Percentiles rank a stretch among this genome's conserved stretches.
phyloP scores from a whole-genome alignment of 129 eudicot genomes.

The Rutidosis leptorrhynchoides region DNA sequence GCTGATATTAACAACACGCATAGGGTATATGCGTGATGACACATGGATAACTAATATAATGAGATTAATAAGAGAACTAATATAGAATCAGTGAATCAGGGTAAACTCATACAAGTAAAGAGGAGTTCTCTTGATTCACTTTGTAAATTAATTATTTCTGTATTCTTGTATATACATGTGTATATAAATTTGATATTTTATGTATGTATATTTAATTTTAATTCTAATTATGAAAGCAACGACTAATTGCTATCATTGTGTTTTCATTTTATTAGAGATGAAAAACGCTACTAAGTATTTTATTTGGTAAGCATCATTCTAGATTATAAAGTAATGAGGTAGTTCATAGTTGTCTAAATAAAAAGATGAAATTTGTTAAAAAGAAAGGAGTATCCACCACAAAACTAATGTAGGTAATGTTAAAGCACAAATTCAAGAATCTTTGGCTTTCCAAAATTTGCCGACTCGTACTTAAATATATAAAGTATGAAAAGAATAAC shows the following conservation, averaged over 20 bases:
- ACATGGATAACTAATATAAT: too few species aligned
- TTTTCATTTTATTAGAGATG: not conserved
- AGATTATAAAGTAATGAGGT: not conserved
- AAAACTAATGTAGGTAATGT: constrained; percentile 23
- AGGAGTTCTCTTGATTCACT: too few species aligned
- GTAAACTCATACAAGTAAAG: too few species aligned
- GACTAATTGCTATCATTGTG: not conserved
- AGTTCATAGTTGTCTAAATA: not conserved
- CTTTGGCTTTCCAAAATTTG: constrained; percentile 10
- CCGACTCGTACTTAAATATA: constrained; percentile 14
- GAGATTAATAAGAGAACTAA: too few species aligned
- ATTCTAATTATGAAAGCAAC: too few species aligned
- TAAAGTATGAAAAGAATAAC: constrained; percentile 20
- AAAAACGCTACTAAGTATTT: not conserved
- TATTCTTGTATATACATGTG: too few species aligned
- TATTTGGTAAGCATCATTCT: constrained; percentile 5
- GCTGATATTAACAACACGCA: too few species aligned
- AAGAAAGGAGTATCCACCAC: constrained; percentile 17
- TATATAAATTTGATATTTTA: too few species aligned
- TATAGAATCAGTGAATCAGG: too few species aligned
- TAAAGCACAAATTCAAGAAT: constrained; percentile 24
- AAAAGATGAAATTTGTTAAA: not conserved
- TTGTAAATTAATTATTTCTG: not conserved
- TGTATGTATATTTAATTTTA: too few species aligned
- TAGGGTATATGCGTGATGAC: too few species aligned